These are phyloP conservation scores for Rostrohypoxylon terebratum DNA, from an alignment of 495 filamentous ascomycete genomes.

Conservation along the genomic window DNA sequence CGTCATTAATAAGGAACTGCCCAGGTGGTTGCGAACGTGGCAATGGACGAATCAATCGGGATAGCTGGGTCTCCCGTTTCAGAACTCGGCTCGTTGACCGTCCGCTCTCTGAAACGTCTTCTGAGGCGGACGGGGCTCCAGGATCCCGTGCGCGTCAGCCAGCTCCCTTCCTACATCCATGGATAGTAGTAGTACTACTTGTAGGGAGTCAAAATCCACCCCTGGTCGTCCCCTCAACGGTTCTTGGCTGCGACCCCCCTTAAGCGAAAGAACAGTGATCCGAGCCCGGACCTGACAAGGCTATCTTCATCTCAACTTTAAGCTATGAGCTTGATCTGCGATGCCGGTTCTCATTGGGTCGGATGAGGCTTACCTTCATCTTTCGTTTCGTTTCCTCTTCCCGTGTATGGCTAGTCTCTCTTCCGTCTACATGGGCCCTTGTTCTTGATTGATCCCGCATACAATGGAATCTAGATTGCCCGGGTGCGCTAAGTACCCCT, in stretches of 20 bases:
- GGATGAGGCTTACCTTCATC: constrained; percentile 14
- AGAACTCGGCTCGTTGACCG: constrained; percentile 45
- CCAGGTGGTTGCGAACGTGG: constrained; percentile 25
- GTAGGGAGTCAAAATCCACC: constrained; percentile 23
- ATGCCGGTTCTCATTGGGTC: constrained; percentile 31
- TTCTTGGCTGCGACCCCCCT: constrained; percentile 43
- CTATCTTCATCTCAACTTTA: constrained; percentile 55
- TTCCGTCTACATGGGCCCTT: constrained; percentile 15
- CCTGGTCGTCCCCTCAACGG: constrained; percentile 27
- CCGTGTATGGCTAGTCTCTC: constrained; percentile 23
- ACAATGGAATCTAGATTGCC: constrained; percentile 45
- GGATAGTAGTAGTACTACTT: too few species aligned
- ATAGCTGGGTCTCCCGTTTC: constrained; percentile 44
- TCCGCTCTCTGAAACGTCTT: constrained; percentile 46
- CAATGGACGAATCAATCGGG: constrained; percentile 40
- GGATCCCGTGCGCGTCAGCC: constrained; percentile 33
- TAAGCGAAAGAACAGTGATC: constrained; percentile 46
- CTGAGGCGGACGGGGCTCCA: constrained; percentile 44
- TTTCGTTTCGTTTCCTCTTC: constrained; percentile 43
- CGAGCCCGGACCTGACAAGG: constrained; percentile 42
- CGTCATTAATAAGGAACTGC: constrained; percentile 20
- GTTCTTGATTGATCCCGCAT: constrained; percentile 19
- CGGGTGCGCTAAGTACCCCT: constrained; percentile 31
- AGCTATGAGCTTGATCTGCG: constrained; percentile 40
- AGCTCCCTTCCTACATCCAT: constrained; percentile 22